Percentiles rank a stretch among this genome's conserved stretches.
phyloP scores from a whole-genome alignment of 352 stramenopile species.

The Blastocystis sp. region DNA sequence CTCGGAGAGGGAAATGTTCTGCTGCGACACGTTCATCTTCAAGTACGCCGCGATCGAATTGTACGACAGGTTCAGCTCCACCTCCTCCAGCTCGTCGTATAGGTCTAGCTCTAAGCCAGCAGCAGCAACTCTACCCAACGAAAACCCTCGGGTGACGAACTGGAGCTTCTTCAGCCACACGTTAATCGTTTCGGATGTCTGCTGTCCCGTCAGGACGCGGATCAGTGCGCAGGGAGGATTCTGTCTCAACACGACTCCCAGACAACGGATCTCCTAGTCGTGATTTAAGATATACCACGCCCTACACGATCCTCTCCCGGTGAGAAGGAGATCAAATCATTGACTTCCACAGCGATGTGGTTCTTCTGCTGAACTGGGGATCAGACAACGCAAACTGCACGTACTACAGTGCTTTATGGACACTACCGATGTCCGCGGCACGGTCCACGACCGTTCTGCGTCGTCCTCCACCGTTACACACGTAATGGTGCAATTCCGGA shows the following conservation, averaged over 20 bases:
- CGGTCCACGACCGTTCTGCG: not conserved
- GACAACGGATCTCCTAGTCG: constrained; percentile 56
- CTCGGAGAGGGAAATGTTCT: constrained; percentile 43
- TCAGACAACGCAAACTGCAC: not conserved
- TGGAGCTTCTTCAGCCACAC: constrained; percentile 69
- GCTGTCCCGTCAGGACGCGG: constrained; percentile 51
- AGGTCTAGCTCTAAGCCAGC: constrained; percentile 14
- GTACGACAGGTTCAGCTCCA: constrained; percentile 70
- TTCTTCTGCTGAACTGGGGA: constrained; percentile 55
- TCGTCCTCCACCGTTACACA: constrained; percentile 1
- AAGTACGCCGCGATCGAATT: constrained; percentile 41
- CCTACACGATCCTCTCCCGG: constrained; percentile 62
- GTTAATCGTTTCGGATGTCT: constrained; percentile 43
- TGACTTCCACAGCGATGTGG: constrained; percentile 48
- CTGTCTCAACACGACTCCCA: constrained; percentile 33
- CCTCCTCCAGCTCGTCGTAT: constrained; percentile 60
- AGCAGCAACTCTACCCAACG: constrained; percentile 2
- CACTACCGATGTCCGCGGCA: constrained; percentile 50
- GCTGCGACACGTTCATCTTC: constrained; percentile 1
- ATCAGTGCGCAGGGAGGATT: constrained; percentile 50
- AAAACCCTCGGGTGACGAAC: constrained; percentile 57
- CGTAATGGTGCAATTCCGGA: constrained; percentile 53
- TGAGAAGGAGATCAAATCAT: constrained; percentile 51
- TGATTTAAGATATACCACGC: not conserved
- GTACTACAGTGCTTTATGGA: constrained; percentile 51